Base-by-base conservation (phyloP, 768 basidiomycete species). In the Phallus indusiatus region DNA sequence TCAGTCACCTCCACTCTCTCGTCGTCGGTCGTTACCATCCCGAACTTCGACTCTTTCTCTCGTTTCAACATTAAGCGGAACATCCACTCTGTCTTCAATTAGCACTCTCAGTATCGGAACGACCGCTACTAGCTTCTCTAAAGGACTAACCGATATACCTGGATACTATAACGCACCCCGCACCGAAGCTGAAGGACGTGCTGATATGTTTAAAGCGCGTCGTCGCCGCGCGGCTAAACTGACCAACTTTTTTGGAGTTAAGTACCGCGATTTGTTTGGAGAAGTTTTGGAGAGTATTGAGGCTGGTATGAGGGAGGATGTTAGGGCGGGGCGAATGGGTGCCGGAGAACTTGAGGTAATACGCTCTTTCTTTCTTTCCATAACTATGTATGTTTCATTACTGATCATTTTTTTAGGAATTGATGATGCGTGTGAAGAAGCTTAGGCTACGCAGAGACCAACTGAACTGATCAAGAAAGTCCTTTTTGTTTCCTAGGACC, bases 201-300 rank as follows among this genome's bases (percentile, higher is more conserved):
- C 24, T 10, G 17, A 12, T 12, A n/a, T 33, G 22, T 91, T 92
- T 76, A 86, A 91, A 69, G 69, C 78, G 58, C 83, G 89, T 51
- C 76, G 90, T 55, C 75, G 82, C 47, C 76, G 84, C 60, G 90
- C 89, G 5, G 89, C 90, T 62, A 93, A 93, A 75, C 77, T 93
- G 61, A 85, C 86, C 24, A 79, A 85, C 71, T 92, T 92, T 77
- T 93, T 93, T 71, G 90, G 90, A 21, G 90, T 91, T 47, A 80
- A 90, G 68, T 91, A 93, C 69, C 79, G 82, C 24, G 86, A 88
- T 56, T 72, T 92, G 58, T 83, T 92, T 56, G 77, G 75, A 42
- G 86, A 91, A 67, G 80, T 93, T 34, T 70, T 93, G 63, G 87
- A 90, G 63, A 90, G 86, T 54, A 85, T 93, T 65, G 90, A 91